Percentiles rank a stretch among this genome's conserved stretches.
These are phyloP conservation scores for Termitomyces sp. DNA, from an alignment of 768 basidiomycete genomes.

Conservation along the genomic window DNA sequence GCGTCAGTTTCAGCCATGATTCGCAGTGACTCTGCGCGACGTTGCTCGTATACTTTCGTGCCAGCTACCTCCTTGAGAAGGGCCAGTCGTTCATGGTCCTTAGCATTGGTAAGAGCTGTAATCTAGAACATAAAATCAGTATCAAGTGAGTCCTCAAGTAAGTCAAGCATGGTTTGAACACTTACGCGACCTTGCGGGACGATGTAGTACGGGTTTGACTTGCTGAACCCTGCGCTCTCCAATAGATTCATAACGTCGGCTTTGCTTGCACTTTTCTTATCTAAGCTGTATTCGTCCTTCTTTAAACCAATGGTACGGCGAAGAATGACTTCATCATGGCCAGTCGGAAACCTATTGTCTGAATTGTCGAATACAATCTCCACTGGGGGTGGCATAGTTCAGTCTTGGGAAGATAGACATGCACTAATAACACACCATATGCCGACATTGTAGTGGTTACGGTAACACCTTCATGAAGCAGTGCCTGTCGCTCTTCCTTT, in stretches of 20 bases:
- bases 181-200: conserved; percentile 95
- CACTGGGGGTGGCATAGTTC: conserved; percentile 32
- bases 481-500: conserved; percentile 84
- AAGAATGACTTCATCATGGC: conserved; percentile 79
- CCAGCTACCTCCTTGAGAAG: conserved; percentile 98
- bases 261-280: conserved; percentile 92
- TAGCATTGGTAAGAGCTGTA: conserved; percentile 93
- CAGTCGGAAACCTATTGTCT: conserved; percentile 91
- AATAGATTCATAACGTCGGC: conserved; percentile 97
- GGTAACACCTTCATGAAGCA: conserved; percentile 93
- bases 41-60: conserved; percentile 96
- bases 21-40: conserved; percentile 85
- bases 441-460: conserved; percentile 88
- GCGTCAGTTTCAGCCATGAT: conserved; percentile 97
- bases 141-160: neutral
- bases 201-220: conserved; percentile 98
- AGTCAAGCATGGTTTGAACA: conserved; percentile 11
- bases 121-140: conserved; percentile 47
- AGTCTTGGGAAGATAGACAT: neutral
- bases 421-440: conserved; percentile 51
- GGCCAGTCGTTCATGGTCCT: conserved; percentile 88
- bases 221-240: conserved; percentile 95
- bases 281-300: conserved; percentile 97
- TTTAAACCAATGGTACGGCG: conserved; percentile 95
- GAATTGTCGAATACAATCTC: conserved; percentile 96